phyloP scores from a whole-genome alignment of 2,329 filamentous ascomycete species.

The Beauveria pseudobassiana region DNA sequence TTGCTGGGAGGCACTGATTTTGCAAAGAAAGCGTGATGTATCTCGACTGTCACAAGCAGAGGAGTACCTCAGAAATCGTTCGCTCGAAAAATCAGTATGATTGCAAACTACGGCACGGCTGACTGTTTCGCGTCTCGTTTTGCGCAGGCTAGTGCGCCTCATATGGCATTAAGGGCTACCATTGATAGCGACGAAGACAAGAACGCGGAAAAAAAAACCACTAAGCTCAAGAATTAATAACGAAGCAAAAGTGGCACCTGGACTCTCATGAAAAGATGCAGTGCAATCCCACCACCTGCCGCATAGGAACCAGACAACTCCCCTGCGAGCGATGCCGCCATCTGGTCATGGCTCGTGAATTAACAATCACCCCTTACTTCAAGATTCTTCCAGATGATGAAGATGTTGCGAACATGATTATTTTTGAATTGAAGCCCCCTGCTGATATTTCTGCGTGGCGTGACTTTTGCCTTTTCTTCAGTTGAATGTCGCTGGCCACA shows the following conservation, averaged over 20 bases:
- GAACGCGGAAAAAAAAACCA: not conserved
- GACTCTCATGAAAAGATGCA: not conserved
- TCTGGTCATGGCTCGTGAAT: not conserved
- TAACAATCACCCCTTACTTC: not conserved
- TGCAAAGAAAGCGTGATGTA: constrained; percentile 38
- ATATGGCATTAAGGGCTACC: not conserved
- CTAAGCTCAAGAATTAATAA: rapidly evolving
- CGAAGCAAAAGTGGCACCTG: not conserved
- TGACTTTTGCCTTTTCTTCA: not conserved
- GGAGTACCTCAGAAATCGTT: constrained; percentile 28
- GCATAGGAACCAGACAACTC: not conserved
- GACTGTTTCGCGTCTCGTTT: not conserved
- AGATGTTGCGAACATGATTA: not conserved
- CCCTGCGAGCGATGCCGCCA: not conserved
- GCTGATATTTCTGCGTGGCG: not conserved
- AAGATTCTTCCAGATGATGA: not conserved
- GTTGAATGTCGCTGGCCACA: not conserved
- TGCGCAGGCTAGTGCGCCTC: not conserved
- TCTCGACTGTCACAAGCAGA: constrained; percentile 36
- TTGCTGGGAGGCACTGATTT: constrained; percentile 33
- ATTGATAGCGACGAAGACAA: not conserved
- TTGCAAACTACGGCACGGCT: not conserved
- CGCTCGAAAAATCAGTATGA: not conserved
- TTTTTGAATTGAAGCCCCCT: not conserved
- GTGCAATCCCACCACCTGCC: not conserved